Conservation (phyloP, 106 monocot genomes). For the Dendrobium nobile region DNA sequence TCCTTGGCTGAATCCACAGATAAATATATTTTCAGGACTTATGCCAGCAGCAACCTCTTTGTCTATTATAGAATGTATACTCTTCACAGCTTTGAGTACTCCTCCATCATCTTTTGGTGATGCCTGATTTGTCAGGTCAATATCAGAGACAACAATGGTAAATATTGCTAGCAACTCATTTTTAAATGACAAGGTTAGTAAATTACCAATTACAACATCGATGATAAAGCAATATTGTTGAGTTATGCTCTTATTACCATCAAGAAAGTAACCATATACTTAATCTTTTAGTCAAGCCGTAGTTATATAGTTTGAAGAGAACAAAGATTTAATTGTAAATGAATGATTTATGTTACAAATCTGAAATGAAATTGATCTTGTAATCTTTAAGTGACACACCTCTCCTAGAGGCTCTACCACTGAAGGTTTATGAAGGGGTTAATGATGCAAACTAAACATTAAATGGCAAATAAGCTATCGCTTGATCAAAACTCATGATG, state of each 20-base stretch:
- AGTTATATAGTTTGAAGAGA: background rate
- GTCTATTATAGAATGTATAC: slow-evolving; percentile 77
- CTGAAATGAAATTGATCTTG: no score
- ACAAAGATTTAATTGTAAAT: background rate
- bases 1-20: slow-evolving; percentile 97
- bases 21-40: slow-evolving; percentile 67
- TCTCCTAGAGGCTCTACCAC: background rate
- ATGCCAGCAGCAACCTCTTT: slow-evolving; percentile 66
- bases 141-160: background rate
- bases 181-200: background rate
- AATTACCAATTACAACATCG: background rate
- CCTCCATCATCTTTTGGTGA: slow-evolving; percentile 78
- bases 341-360: background rate
- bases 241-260: background rate
- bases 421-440: background rate
- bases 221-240: background rate
- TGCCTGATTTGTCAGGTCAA: slow-evolving; percentile 26
- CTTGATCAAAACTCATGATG: background rate
- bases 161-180: background rate
- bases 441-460: background rate
- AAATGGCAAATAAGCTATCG: background rate
- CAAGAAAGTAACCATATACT: background rate
- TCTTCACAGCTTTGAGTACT: slow-evolving; percentile 63
- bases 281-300: background rate
- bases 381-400: no score